Evolutionary conservation across 139 green algal genomes (phyloP).

Genomic region (Micromonas commoda): DNA sequence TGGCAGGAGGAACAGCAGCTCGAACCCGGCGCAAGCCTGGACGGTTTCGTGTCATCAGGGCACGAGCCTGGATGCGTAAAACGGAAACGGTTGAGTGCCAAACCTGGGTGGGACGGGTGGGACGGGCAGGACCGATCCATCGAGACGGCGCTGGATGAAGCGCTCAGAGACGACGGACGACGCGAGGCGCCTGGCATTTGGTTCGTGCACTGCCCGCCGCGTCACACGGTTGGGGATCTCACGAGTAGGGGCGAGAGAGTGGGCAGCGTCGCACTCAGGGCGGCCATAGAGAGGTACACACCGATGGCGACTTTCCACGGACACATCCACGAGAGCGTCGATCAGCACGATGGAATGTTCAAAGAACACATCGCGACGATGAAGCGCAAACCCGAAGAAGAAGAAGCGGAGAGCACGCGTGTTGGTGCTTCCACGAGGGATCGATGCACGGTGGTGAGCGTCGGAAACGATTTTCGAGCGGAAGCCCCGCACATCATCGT

Average conservation of each 20-base stretch:
- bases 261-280: background rate
- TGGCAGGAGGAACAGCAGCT: too few species aligned
- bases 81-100: too few species aligned
- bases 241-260: background rate
- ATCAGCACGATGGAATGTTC: background rate
- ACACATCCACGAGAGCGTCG: background rate
- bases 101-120: too few species aligned
- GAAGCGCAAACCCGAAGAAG: too few species aligned
- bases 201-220: background rate
- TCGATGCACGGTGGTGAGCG: background rate
- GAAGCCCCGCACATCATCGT: background rate
- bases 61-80: background rate
- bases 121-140: too few species aligned
- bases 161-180: background rate
- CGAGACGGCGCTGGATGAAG: too few species aligned
- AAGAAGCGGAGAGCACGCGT: too few species aligned
- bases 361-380: too few species aligned
- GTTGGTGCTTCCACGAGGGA: too few species aligned
- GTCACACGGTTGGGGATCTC: background rate
- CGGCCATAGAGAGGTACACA: background rate
- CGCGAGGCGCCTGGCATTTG: background rate
- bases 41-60: background rate
- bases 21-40: too few species aligned
- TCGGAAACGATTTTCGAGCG: background rate
- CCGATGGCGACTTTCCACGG: background rate